Base-by-base conservation (phyloP, 495 filamentous ascomycete genomes). In the Penicillium canescens region DNA sequence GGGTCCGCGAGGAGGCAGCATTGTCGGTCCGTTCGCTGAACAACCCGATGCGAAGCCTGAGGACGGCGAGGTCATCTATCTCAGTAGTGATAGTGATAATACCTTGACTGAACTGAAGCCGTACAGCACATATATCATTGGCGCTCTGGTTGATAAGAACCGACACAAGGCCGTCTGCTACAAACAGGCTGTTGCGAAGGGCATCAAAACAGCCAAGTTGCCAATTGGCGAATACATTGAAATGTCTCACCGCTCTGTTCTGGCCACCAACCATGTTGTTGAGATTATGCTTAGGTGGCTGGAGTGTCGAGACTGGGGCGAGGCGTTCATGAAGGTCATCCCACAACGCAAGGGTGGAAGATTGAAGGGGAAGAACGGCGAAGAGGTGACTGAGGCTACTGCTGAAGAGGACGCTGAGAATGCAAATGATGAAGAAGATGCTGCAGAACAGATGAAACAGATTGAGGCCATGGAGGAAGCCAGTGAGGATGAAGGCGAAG, bases 221-320 rank as follows among this genome's bases (percentile, higher is more conserved):
- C 94, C 94, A 0, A 97, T 99, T 62, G 89, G 91, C 2, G 84
- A 98, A 14, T 98, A 88, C 59, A 86, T 99, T 77, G 77, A 88
- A 46, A 95, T 99, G 91, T 73, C 83, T 24, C 89, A 86, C 52
- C 83, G 94, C 12, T 81, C 83, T 51, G 87, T 99, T 3, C 71
- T 99, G 39, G 84, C 91, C 6, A 96, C 92, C 11, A 98, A 98
- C 62, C 94, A 99, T 63, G 94, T 99, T 1, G 79, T 89, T 38
- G 94, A 98, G 68, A 98, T 99, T 55, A 96, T 99, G 89, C 65
- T 94, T 26, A 83, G 85, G 53, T 99, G 94, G 90, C 60, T 99
- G 48, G 90, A 96, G 57, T 77, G 80, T 24, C 86, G 88, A 0
- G 87, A 98, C 66, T 99, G 94, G 94, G 91, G 86, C 1, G 73